A percentile compares a stretch with the other conserved stretches of the same genome.
These are phyloP conservation scores for Lodderomyces beijingensis DNA, from an alignment of 1,139 yeast species.

Conservation along the genomic window DNA sequence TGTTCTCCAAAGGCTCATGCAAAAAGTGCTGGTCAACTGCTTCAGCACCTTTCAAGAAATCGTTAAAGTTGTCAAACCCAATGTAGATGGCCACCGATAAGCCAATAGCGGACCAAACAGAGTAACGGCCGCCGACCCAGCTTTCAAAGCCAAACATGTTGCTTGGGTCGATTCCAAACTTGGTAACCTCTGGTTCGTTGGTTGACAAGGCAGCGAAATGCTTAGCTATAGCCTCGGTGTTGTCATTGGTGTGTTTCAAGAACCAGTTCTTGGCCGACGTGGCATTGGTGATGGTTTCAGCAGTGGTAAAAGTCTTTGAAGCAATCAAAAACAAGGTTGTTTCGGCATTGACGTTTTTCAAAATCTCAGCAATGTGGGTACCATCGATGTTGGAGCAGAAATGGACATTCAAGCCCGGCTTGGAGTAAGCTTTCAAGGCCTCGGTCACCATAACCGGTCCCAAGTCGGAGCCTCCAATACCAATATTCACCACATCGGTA, in stretches of 20 bases:
- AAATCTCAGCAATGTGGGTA: constrained; percentile 89
- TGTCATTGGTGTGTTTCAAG: constrained; percentile 63
- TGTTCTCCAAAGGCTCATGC: constrained; percentile 78
- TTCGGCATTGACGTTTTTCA: constrained; percentile 76
- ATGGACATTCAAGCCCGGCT: constrained; percentile 73
- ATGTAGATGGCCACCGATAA: constrained; percentile 91
- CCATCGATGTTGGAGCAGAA: constrained; percentile 98
- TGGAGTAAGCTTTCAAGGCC: constrained; percentile 86
- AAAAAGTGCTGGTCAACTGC: constrained; percentile 90
- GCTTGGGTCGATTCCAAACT: constrained; percentile 94
- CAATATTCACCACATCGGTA: constrained; percentile 93
- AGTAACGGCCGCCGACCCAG: constrained; percentile 99
- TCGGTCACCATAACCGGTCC: constrained; percentile 99
- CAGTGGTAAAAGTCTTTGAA: constrained; percentile 97
- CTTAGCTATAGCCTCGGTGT: constrained; percentile 71
- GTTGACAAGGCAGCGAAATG: constrained; percentile 97
- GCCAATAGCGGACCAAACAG: constrained; percentile 99
- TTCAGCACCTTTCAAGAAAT: constrained; percentile 94
- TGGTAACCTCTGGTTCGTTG: constrained; percentile 82
- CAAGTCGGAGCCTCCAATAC: constrained; percentile 97
- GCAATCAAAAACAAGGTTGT: constrained; percentile 93
- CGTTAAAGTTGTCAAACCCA: constrained; percentile 90
- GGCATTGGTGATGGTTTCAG: constrained; percentile 96
- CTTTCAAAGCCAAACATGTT: constrained; percentile 98
- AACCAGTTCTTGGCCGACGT: constrained; percentile 94